A percentile compares a stretch with the other conserved stretches of the same genome.
Conservation (phyloP, 2,329 filamentous ascomycete genomes). For the Cladosporium sphaerospermum region DNA sequence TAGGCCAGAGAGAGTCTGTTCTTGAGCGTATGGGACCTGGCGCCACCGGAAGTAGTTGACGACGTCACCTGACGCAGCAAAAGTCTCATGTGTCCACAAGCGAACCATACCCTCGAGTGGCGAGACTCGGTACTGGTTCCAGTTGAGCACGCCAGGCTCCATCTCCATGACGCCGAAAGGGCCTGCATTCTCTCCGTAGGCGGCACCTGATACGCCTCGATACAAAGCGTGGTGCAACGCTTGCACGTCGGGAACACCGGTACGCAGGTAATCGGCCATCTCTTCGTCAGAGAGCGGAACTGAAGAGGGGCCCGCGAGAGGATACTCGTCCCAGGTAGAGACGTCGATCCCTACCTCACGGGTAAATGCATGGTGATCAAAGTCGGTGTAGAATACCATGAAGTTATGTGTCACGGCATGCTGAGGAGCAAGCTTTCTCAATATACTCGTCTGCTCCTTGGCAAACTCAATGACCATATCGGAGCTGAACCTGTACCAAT, state of each 20-base stretch:
- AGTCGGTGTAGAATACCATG: slow-evolving; percentile 20
- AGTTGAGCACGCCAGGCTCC: slow-evolving; percentile 22
- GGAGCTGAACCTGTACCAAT: slow-evolving; percentile 22
- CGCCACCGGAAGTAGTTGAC: slow-evolving; percentile 23
- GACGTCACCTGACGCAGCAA: slow-evolving; percentile 19
- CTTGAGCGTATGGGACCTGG: slow-evolving; percentile 19
- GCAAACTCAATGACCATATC: slow-evolving; percentile 23
- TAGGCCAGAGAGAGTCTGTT: slow-evolving; percentile 20
- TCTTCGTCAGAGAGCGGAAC: slow-evolving; percentile 15
- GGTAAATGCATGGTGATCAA: slow-evolving; percentile 21
- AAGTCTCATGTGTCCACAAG: slow-evolving; percentile 21
- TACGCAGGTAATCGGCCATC: slow-evolving; percentile 19
- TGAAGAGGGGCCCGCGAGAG: slow-evolving; percentile 16
- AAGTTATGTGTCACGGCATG: slow-evolving; percentile 21
- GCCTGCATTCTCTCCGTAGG: slow-evolving; percentile 14
- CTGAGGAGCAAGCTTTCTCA: slow-evolving; percentile 16
- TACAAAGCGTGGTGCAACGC: slow-evolving; percentile 18
- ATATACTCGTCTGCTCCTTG: slow-evolving; percentile 19
- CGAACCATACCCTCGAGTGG: slow-evolving; percentile 21
- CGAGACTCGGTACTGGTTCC: slow-evolving; percentile 21
- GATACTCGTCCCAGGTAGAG: slow-evolving; percentile 19
- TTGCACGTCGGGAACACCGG: slow-evolving; percentile 20
- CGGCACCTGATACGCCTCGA: slow-evolving; percentile 18
- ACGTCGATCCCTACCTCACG: slow-evolving; percentile 21
- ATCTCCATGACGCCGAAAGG: slow-evolving; percentile 23